Base-by-base conservation (phyloP, 2,329 filamentous ascomycete genomes). In the Cercospora sp. region DNA sequence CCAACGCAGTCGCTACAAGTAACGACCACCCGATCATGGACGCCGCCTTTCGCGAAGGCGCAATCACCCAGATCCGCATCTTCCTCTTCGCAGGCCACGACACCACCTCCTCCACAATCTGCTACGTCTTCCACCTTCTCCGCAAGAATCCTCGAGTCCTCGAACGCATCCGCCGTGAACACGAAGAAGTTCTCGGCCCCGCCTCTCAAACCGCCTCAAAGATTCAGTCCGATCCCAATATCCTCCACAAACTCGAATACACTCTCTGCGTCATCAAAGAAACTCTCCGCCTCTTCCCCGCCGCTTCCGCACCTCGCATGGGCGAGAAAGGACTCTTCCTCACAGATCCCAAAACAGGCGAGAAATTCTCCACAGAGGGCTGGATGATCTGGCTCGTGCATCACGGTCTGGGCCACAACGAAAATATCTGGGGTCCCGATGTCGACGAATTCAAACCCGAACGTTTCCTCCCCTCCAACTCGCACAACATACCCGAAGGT, bases 251-350 rank as follows among this genome's bases (percentile, higher is more conserved):
- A 42, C 79, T 88, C n/a, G 78, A 80, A 1, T 87, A 85, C 72
- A 85, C 84, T 3, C 76, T 74, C 7, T 84, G 83, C 33, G 79
- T 85, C 7, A 79, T 87, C 72, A 85, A 84, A 67, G 86, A 88
- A 75, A 80, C 80, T 0, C 78, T 88, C 3, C 80, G 85, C 4
- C 75, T 87, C 45, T 85, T 81, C 71, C 83, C 85, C 0, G 80
- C 84, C 1, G 84, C 75, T 0, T 80, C 79, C 7, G 80, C 79
- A 2, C 78, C 81, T 10, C 81, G 84, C 7, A 60, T 67, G 16
- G 79, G 79, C 6, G 65, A 69, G 12, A 59, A 68, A 31, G 71
- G 40, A 5, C 77, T 81, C 71, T 79, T 79, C 40, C 75, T 81
- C 64, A 80, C 75, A 16, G 74, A 84, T 36, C 80, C 76, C 0